phyloP scores from a whole-genome alignment of 495 filamentous ascomycete species.

The Trichoderma erinaceum region DNA sequence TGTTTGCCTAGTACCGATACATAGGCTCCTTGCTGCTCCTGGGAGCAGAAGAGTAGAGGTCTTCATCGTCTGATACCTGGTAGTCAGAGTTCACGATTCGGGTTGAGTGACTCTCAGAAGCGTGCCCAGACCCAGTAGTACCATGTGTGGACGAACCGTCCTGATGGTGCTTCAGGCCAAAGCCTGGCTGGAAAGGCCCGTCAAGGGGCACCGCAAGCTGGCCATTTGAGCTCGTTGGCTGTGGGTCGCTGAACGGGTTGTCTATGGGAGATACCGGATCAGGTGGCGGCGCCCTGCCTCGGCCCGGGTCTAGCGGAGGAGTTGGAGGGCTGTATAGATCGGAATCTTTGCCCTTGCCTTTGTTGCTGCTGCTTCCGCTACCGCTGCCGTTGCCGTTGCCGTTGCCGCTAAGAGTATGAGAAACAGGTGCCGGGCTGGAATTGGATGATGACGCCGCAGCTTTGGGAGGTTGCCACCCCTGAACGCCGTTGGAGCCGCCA shows the following conservation, averaged over 20 bases:
- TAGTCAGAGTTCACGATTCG: not conserved
- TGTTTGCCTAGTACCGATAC: constrained; percentile 1
- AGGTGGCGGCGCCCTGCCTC: constrained; percentile 28
- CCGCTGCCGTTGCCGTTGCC: constrained; percentile 15
- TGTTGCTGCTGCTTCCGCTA: constrained; percentile 25
- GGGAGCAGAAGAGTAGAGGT: not conserved
- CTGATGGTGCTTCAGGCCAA: not conserved
- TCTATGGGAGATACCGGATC: constrained; percentile 29
- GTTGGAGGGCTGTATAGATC: constrained; percentile 22
- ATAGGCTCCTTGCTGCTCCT: constrained; percentile 1
- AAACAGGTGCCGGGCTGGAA: constrained; percentile 12
- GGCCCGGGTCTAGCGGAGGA: constrained; percentile 29
- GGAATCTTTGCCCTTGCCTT: constrained; percentile 41
- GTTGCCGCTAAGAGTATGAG: not conserved
- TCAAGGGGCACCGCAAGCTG: not conserved
- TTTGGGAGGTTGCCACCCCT: constrained; percentile 24
- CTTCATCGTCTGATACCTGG: constrained; percentile 5
- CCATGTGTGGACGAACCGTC: constrained; percentile 1
- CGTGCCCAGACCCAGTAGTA: not conserved
- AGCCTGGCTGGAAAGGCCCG: constrained; percentile 2
- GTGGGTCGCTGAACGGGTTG: constrained; percentile 44
- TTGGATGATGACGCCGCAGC: constrained; percentile 19
- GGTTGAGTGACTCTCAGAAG: not conserved
- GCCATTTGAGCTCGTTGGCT: constrained; percentile 15
- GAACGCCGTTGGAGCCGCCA: constrained; percentile 18